Percentiles rank a stretch among this genome's conserved stretches.
These are phyloP conservation scores for Nannizziopsis barbatae DNA, from an alignment of 2,329 filamentous ascomycete genomes.

Conservation along the genomic window DNA sequence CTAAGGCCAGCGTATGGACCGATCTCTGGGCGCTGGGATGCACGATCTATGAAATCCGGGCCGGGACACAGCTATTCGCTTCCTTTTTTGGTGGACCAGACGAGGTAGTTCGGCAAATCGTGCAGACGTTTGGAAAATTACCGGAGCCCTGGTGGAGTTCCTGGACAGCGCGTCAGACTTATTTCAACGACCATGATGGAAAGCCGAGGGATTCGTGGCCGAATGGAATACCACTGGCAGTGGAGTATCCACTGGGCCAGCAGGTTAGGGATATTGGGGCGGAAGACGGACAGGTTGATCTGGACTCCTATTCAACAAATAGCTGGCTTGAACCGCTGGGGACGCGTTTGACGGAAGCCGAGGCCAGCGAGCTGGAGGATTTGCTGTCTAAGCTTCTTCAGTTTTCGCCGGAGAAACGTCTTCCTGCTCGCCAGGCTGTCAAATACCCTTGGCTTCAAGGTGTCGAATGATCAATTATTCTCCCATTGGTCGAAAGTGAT, in stretches of 20 bases:
- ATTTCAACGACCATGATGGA: conserved; percentile 21
- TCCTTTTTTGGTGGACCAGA: conserved; percentile 22
- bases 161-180: conserved; percentile 20
- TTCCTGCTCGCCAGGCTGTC: too few species aligned
- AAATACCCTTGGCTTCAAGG: too few species aligned
- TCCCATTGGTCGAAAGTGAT: too few species aligned
- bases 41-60: conserved; percentile 27
- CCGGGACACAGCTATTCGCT: conserved; percentile 23
- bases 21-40: conserved; percentile 30
- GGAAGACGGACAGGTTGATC: conserved; percentile 1
- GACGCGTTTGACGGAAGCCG: too few species aligned
- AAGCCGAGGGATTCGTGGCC: conserved; percentile 5
- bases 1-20: conserved; percentile 15
- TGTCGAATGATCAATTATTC: too few species aligned
- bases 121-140: conserved; percentile 24
- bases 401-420: too few species aligned
- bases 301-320: too few species aligned
- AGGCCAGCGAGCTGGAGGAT: too few species aligned
- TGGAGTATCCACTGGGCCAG: conserved; percentile 3
- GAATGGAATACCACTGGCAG: conserved; percentile 2
- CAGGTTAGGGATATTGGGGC: conserved; percentile 12
- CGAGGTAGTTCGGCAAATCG: conserved; percentile 23
- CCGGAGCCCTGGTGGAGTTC: conserved; percentile 25
- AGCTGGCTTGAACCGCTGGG: too few species aligned
- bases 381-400: too few species aligned